Conservation (phyloP, 1,284 basidiomycete species). For the Vanrija pseudolonga region DNA sequence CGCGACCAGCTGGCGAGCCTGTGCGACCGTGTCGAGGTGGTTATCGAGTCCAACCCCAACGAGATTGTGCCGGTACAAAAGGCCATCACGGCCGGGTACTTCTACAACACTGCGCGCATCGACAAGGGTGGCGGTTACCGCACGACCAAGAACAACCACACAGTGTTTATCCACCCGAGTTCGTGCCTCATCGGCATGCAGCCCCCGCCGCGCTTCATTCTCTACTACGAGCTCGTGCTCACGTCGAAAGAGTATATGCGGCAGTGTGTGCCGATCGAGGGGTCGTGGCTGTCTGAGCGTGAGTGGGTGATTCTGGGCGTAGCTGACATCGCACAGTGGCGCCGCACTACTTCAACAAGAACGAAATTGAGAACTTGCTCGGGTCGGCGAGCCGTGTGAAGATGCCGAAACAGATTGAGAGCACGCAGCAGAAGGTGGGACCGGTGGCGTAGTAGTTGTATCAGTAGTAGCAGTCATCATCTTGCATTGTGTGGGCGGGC, state of each 20-base stretch:
- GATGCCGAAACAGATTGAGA: slow-evolving; percentile 65
- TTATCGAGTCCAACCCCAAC: slow-evolving; percentile 81
- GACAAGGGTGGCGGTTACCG: slow-evolving; percentile 90
- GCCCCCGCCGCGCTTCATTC: slow-evolving; percentile 81
- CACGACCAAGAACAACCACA: slow-evolving; percentile 90
- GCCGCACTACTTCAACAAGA: slow-evolving; percentile 87
- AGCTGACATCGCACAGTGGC: slow-evolving; percentile 61
- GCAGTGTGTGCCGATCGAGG: slow-evolving; percentile 97
- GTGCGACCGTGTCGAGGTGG: slow-evolving; percentile 94
- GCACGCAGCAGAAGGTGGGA: neutral
- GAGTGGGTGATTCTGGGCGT: slow-evolving; percentile 29
- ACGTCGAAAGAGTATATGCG: slow-evolving; percentile 61
- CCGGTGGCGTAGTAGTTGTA: neutral
- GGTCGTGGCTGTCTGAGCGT: slow-evolving; percentile 89
- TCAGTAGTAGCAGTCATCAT: no score
- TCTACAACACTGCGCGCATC: slow-evolving; percentile 86
- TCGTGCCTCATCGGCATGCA: slow-evolving; percentile 92
- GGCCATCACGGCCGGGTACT: slow-evolving; percentile 90
- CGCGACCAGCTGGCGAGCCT: slow-evolving; percentile 87
- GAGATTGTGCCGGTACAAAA: slow-evolving; percentile 93
- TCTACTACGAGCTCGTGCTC: slow-evolving; percentile 81
- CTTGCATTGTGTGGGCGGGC: no score
- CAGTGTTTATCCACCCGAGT: slow-evolving; percentile 94
- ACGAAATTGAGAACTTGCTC: slow-evolving; percentile 77
- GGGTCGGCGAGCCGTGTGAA: slow-evolving; percentile 70